Base-by-base conservation (phyloP, 768 basidiomycete genomes). In the Amanita subjunquillea region DNA sequence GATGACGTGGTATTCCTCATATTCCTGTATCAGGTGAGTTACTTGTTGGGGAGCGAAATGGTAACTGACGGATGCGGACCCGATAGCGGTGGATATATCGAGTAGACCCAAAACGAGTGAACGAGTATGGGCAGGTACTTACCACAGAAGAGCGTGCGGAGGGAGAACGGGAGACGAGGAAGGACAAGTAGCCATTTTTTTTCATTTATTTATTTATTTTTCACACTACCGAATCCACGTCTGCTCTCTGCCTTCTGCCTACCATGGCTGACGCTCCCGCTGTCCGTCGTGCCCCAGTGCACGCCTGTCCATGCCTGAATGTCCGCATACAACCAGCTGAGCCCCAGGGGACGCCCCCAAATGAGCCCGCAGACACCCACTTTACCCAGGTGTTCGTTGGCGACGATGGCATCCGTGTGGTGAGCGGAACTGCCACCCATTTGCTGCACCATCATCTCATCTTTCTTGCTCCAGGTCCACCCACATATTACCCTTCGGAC, bases 11-110 rank as follows among this genome's bases (percentile, higher is more conserved):
- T 94, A 55, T 95, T 96, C 72, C 75, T 94, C 57, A 76, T 96
- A 54, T 89, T 95, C 69, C 66, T 94, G 60, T 95, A 95, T 71
- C 93, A 95, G 80, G 88, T 85, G 66, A 59, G 84, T 57, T 52
- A 37, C 41, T n/a, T 34, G 48, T 50, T 41, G 12, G 13, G 27
- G 23, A 29, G 44, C 15, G 25, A 39, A 17, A 7, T 15, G 23
- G 2, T 23, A 13, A 50, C 23, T 48, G 54, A 49, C 59, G 66
- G 53, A 63, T 36, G 48, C 55, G 50, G 53, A 58, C 56, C 55
- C 59, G 51, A 54, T 67, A 94, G 87, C 86, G 92, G 53, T 99
- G 89, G 88, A 97, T 97, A 68, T 99, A 99, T 75, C 84, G 91
- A 39, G 77, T 97, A 63, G 96, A 99, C 70, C 87, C 85, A 60